Base-by-base conservation (phyloP, 2,329 filamentous ascomycete species). In the Botrytis squamosa region DNA sequence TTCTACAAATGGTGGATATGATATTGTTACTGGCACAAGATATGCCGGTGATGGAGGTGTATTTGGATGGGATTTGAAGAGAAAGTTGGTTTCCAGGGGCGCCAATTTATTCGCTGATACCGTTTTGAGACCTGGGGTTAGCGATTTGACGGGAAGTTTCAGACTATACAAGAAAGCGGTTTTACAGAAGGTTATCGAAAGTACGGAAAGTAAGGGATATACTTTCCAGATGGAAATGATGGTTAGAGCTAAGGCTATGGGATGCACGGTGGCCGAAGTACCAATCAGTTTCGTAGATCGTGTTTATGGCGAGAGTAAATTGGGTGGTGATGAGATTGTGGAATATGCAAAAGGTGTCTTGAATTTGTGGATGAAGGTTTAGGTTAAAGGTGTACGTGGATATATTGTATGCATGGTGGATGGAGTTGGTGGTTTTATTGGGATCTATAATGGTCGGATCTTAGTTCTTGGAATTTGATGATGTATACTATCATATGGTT, bases 191-290 rank as follows among this genome's bases (percentile, higher is more conserved):
- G 94, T 97, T 74, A 98, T 99, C 80, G 86, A 88, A 81, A 93
- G 89, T 84, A 98, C 94, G 14, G 92, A 98, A 87, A 96, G 93
- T 82, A 97, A 98, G 85, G 96, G 96, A 4, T 99, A 98, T 83
- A 95, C 93, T 59, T 99, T 99, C 87, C 96, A 99, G 89, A 99
- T 99, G 96, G 95, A 98, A 88, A 92, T 99, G 90, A 98, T 98
- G 91, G 95, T 98, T 14, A 88, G 95, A 75, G 96, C 96, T 49
- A 98, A 98, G 89, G 93, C 92, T 25, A 95, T 98, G 93, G 95
- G 96, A 1, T 97, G 90, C 85, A 93, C 91, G 55, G 95, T 99
- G 46, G 93, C 93, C 25, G 96, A 99, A 87, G 95, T 97, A 75
- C 96, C 96, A 20, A 99, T 99, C 78, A 93, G 90, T 38, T 99